These are phyloP conservation scores for Penicillium steckii DNA, from an alignment of 495 filamentous ascomycete genomes.

Conservation along the genomic window DNA sequence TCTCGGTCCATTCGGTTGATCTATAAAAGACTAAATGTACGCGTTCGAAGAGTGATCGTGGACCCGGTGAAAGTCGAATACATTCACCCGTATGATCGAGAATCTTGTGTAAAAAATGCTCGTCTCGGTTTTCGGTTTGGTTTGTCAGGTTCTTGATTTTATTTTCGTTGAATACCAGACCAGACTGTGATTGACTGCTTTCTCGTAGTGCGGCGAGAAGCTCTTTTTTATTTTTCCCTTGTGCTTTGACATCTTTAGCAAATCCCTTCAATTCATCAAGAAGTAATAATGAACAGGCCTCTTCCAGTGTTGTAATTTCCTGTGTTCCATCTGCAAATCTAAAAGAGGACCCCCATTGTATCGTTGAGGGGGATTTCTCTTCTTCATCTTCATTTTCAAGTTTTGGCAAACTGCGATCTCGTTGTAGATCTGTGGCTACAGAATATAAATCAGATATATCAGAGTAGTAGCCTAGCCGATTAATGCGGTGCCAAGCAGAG, in stretches of 20 bases:
- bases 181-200: slow-evolving; percentile 69
- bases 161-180: slow-evolving; percentile 62
- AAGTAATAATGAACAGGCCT: slow-evolving; percentile 75
- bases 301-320: slow-evolving; percentile 75
- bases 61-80: slow-evolving; percentile 70
- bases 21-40: slow-evolving; percentile 95
- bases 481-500: slow-evolving; percentile 87
- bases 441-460: slow-evolving; percentile 73
- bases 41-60: slow-evolving; percentile 85
- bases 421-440: slow-evolving; percentile 60
- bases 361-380: slow-evolving; percentile 17
- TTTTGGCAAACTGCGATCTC: slow-evolving; percentile 37
- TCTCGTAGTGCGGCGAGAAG: slow-evolving; percentile 68
- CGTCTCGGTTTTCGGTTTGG: slow-evolving; percentile 50
- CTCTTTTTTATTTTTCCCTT: slow-evolving; percentile 87
- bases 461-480: slow-evolving; percentile 70
- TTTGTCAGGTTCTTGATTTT: slow-evolving; percentile 46
- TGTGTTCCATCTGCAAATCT: slow-evolving; percentile 78
- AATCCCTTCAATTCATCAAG: slow-evolving; percentile 84
- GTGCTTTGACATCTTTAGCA: slow-evolving; percentile 82
- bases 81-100: slow-evolving; percentile 77
- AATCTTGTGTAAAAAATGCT: slow-evolving; percentile 71
- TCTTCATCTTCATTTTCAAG: slow-evolving; percentile 39
- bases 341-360: slow-evolving; percentile 51
- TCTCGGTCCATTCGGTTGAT: slow-evolving; percentile 96